Percentiles rank a stretch among this genome's conserved stretches.
These are phyloP conservation scores for Mycena kentingensis DNA, from an alignment of 768 basidiomycete genomes.

Conservation along the genomic window DNA sequence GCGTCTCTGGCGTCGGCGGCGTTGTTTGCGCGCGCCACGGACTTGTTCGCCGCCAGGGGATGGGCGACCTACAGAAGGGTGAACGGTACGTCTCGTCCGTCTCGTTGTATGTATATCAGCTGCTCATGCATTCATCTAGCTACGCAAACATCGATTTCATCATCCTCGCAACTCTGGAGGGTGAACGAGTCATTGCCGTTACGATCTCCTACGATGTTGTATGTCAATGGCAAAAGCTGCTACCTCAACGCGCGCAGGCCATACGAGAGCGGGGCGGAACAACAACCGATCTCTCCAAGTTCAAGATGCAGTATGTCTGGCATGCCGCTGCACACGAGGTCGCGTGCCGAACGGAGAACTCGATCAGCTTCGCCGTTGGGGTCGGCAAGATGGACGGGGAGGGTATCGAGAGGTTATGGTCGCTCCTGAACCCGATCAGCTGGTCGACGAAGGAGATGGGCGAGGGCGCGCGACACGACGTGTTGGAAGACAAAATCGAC, in stretches of 20 bases:
- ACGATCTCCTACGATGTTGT: conserved; percentile 28
- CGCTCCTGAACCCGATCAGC: conserved; percentile 23
- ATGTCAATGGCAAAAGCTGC: conserved; percentile 24
- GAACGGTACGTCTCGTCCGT: conserved; percentile 22
- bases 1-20: conserved; percentile 11
- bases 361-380: conserved; percentile 13
- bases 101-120: not conserved
- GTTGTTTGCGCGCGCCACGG: conserved; percentile 22
- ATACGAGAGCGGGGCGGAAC: not conserved
- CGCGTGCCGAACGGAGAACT: conserved; percentile 12
- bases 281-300: not conserved
- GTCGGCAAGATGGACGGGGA: conserved; percentile 14
- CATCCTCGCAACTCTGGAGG: conserved; percentile 13
- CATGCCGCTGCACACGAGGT: conserved; percentile 18
- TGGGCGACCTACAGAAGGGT: conserved; percentile 28
- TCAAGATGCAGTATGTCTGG: conserved; percentile 11
- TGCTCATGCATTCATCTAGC: not conserved
- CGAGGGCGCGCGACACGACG: conserved; percentile 24
- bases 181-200: not conserved
- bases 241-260: not conserved
- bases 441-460: conserved; percentile 35
- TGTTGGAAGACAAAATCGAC: conserved; percentile 29
- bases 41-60: conserved; percentile 14
- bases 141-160: conserved; percentile 30
- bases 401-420: conserved; percentile 30